phyloP scores from a whole-genome alignment of 2,329 filamentous ascomycete species.

The Metarhizium anisopliae region DNA sequence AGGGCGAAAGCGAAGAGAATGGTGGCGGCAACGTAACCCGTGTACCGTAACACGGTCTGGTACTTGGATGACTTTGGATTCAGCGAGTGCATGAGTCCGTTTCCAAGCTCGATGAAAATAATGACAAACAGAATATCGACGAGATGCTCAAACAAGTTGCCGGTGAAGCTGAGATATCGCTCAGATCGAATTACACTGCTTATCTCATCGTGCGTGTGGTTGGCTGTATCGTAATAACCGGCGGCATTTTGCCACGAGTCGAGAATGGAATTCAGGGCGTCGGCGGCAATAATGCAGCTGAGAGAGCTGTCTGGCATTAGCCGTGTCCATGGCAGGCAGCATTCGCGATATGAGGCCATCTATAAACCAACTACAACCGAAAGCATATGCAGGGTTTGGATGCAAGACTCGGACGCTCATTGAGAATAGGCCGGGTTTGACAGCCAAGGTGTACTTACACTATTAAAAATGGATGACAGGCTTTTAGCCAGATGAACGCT shows the following conservation, averaged over 20 bases:
- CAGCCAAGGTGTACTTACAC: constrained; percentile 2
- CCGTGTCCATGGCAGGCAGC: not conserved
- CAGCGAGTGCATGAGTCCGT: constrained; percentile 5
- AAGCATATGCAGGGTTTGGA: not conserved
- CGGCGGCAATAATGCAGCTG: constrained; percentile 6
- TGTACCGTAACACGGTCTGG: constrained; percentile 3
- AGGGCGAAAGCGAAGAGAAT: not conserved
- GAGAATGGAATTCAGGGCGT: constrained; percentile 4
- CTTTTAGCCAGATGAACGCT: constrained; percentile 6
- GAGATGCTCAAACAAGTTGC: constrained; percentile 7
- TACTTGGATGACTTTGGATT: constrained; percentile 2
- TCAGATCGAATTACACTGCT: constrained; percentile 6
- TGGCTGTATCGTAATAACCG: constrained; percentile 6
- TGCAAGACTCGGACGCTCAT: not conserved
- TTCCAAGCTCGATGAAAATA: constrained; percentile 6
- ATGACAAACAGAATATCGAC: constrained; percentile 4
- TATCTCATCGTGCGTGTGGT: constrained; percentile 7
- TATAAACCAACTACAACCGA: not conserved
- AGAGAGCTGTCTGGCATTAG: constrained; percentile 2
- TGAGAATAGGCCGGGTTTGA: not conserved
- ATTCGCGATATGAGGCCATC: not conserved
- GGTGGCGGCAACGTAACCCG: not conserved
- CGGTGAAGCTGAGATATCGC: constrained; percentile 7
- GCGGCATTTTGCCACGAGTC: constrained; percentile 8
- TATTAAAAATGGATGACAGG: constrained; percentile 3